phyloP scores from a whole-genome alignment of 352 stramenopile genomes.

The Phytophthora niederhauseri region DNA sequence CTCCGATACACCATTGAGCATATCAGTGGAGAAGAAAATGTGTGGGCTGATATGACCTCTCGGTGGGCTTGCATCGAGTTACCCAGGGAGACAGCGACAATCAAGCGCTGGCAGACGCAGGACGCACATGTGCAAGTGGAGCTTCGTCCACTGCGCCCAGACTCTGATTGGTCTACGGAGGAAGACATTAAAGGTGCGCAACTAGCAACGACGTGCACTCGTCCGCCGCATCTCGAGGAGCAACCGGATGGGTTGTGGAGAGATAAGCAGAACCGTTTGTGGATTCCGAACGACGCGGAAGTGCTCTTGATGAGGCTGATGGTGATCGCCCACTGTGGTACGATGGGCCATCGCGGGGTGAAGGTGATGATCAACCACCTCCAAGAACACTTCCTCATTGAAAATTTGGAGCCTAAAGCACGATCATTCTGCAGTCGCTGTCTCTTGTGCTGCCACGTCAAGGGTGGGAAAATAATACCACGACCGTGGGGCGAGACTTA shows the following conservation, averaged over 20 bases:
- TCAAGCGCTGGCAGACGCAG: conserved; percentile 1
- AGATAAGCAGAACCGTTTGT: conserved; percentile 2
- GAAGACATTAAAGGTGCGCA: neutral
- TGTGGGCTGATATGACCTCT: conserved; percentile 12
- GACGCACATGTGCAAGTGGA: neutral
- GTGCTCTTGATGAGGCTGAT: conserved; percentile 9
- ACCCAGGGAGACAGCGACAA: neutral
- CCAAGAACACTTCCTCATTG: conserved; percentile 6
- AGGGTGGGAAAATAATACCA: conserved; percentile 15
- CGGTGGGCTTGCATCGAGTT: conserved; percentile 4
- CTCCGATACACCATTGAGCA: conserved; percentile 12
- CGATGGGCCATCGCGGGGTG: conserved; percentile 11
- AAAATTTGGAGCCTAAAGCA: conserved; percentile 8
- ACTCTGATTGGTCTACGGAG: conserved; percentile 1
- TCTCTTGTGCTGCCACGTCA: conserved; percentile 14
- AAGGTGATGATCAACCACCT: conserved; percentile 14
- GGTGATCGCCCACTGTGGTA: conserved; percentile 19
- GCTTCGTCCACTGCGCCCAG: conserved; percentile 6
- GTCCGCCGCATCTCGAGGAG: neutral
- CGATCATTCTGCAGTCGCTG: conserved; percentile 1
- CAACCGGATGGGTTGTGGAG: neutral
- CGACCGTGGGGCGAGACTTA: conserved; percentile 6
- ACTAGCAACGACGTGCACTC: neutral
- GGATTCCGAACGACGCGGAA: neutral
- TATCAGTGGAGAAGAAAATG: conserved; percentile 11